Evolutionary conservation across 768 basidiomycete genomes (phyloP).

Genomic region (Boletus barrowsii): DNA sequence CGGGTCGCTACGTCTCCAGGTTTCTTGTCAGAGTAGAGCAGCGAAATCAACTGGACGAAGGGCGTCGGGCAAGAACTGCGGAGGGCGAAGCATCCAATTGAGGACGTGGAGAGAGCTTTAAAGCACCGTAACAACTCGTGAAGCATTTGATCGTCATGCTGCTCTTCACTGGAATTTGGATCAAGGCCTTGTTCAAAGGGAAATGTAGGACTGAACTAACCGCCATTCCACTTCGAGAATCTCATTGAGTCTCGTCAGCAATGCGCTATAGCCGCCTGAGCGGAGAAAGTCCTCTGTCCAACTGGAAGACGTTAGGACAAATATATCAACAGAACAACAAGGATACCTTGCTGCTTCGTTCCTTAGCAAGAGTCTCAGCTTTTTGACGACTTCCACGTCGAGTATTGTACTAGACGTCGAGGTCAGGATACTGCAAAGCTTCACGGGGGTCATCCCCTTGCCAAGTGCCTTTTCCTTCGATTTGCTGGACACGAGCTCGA

Average conservation of each 20-base stretch:
- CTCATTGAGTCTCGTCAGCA: constrained; percentile 84
- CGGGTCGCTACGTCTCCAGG: constrained; percentile 91
- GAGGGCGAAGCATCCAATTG: constrained; percentile 85
- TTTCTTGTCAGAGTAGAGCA: constrained; percentile 97
- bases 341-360: constrained; percentile 86
- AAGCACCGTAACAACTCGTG: constrained; percentile 91
- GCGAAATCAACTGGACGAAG: constrained; percentile 74
- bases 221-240: constrained; percentile 96
- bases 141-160: constrained; percentile 93
- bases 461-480: constrained; percentile 51
- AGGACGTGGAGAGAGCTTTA: constrained; percentile 88
- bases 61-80: constrained; percentile 88
- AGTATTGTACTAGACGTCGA: constrained; percentile 69
- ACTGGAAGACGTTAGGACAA: constrained; percentile 36
- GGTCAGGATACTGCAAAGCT: constrained; percentile 64
- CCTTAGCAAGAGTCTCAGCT: constrained; percentile 77
- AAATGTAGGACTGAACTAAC: constrained; percentile 41
- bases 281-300: constrained; percentile 89
- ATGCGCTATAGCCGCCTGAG: constrained; percentile 79
- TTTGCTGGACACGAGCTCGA: constrained; percentile 35
- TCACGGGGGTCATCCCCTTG: constrained; percentile 60
- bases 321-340: not conserved
- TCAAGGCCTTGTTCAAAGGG: constrained; percentile 5
- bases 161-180: constrained; percentile 73
- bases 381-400: constrained; percentile 85